These are phyloP conservation scores for Nicotiana tomentosiformis DNA, from an alignment of 257 asterid genomes.

Conservation along the genomic window DNA sequence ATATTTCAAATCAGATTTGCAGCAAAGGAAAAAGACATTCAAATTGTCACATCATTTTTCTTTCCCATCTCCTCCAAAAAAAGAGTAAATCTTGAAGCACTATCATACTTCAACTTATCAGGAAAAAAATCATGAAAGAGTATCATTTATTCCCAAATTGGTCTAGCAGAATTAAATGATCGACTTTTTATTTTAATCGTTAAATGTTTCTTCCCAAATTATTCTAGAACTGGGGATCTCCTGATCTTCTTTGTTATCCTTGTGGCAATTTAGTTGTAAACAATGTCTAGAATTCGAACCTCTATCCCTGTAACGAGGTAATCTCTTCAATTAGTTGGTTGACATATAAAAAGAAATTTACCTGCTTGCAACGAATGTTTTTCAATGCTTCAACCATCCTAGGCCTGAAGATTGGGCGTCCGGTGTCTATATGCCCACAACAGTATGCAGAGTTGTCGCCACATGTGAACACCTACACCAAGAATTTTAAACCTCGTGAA, in stretches of 20 bases:
- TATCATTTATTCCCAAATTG: not conserved
- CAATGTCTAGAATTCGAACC: not conserved
- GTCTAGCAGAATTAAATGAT: not conserved
- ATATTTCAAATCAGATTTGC: not conserved
- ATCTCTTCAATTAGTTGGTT: not conserved
- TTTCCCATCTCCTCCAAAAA: not conserved
- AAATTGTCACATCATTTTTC: not conserved
- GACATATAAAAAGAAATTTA: conserved; percentile 9
- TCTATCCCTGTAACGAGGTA: not conserved
- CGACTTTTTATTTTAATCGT: not conserved
- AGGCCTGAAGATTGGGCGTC: conserved; percentile 72
- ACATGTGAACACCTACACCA: conserved; percentile 69
- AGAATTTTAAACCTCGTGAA: conserved; percentile 11
- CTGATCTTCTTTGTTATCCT: not conserved
- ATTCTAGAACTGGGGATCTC: not conserved
- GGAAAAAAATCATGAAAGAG: not conserved
- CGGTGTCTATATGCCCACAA: conserved; percentile 70
- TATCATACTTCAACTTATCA: no score
- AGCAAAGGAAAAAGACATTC: not conserved
- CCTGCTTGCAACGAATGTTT: conserved; percentile 75
- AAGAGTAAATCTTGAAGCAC: not conserved
- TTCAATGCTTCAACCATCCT: conserved; percentile 67
- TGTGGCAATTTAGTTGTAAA: not conserved
- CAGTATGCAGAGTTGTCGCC: conserved; percentile 83
- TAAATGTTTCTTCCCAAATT: not conserved